Base-by-base conservation (phyloP, 768 basidiomycete species). In the Psilocybe cubensis region DNA sequence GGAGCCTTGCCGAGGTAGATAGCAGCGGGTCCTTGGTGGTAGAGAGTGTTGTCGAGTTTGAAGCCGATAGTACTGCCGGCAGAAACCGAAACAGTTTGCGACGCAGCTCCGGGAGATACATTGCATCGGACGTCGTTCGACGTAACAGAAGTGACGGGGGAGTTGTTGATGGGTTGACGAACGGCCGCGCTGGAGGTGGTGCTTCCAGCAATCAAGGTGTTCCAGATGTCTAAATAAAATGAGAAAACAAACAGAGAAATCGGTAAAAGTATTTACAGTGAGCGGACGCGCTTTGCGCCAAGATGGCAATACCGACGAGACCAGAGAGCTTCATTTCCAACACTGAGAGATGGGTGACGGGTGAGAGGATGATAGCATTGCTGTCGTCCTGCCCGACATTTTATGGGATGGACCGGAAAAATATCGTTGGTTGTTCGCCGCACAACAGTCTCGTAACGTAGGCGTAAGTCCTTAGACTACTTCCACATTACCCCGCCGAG, bases 1-100 rank as follows among this genome's bases (percentile, higher is more conserved):
- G 82, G 80, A 7, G 79, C 81, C 62, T 77, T 74, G 23, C 82
- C 82, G 53, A 84, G 71, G 60, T 79, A 80, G 56, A 80, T 76
- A 9, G 78, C 77, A 51, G 76, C 76, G 3, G 78, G 77, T 6
- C 79, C 79, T 24, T 64, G 68, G 57, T 80, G 79, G 65, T 76
- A 80, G 17, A 80, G n/a, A 1, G 74, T 74, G 28, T 59, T 63
- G 63, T 75, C 76, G 11, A 76, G 64, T 35, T 67, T 68, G 68
- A 80, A 79, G n/a, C 76, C 74, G 33, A 79, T 65, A 17, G 71
- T 68, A 57, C 68, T 70, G 23, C 79, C 78, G 7, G 79, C 70
- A 18, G 73, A 58, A 33, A 80, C 78, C 23, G 57, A 57, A 23
- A 77, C 72, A 7, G 76, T 78, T 46, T 71, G 65, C 3, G 71